phyloP scores from a whole-genome alignment of 129 eudicot genomes.

The Centrapalus pauciflorus region DNA sequence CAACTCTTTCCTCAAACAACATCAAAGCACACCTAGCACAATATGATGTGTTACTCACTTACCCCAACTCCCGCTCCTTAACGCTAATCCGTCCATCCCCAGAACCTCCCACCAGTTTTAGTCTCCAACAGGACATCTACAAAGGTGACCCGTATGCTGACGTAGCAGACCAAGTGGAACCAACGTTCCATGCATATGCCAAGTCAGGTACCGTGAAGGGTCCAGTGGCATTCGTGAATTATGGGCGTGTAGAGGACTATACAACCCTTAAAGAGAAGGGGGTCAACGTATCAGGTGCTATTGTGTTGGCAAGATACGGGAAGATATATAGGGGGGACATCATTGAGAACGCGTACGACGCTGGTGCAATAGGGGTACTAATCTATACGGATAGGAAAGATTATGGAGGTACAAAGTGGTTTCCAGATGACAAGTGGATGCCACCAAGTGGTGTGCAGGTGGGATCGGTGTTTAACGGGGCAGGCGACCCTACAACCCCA shows the following conservation, averaged over 20 bases:
- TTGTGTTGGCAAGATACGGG: constrained; percentile 69
- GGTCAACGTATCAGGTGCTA: constrained; percentile 40
- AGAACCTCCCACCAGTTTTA: constrained; percentile 27
- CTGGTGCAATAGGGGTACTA: constrained; percentile 61
- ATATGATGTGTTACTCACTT: constrained; percentile 52
- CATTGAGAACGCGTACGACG: constrained; percentile 54
- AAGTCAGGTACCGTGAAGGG: constrained; percentile 55
- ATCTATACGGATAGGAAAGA: constrained; percentile 68
- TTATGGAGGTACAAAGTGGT: constrained; percentile 53
- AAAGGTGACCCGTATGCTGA: constrained; percentile 59
- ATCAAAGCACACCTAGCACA: constrained; percentile 46
- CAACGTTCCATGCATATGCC: constrained; percentile 76
- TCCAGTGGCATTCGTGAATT: constrained; percentile 62
- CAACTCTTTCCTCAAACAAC: constrained; percentile 51
- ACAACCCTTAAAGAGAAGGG: constrained; percentile 25
- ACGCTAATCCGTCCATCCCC: constrained; percentile 39
- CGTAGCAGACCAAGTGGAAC: constrained; percentile 51
- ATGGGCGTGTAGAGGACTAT: constrained; percentile 76
- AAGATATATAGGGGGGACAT: constrained; percentile 70
- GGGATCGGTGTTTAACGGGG: constrained; percentile 65
- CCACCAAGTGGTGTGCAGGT: constrained; percentile 94
- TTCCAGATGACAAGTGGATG: constrained; percentile 80
- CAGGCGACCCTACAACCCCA: constrained; percentile 82
- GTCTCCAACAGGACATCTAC: constrained; percentile 48
- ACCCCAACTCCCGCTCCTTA: constrained; percentile 53